phyloP scores from a whole-genome alignment of 2,329 filamentous ascomycete species.

The Epicoccum nigrum region DNA sequence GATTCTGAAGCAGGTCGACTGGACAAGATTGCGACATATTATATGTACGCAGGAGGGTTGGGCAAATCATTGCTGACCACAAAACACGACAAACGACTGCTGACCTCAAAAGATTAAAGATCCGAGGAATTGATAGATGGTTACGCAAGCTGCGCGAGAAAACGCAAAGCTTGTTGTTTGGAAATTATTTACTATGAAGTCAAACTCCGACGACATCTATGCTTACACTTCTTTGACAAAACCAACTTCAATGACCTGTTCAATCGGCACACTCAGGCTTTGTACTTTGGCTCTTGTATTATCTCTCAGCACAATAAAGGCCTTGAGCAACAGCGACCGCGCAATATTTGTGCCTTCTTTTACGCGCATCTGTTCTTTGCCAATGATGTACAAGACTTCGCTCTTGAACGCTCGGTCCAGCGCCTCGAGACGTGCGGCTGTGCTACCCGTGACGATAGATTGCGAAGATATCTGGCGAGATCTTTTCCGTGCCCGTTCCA shows the following conservation, averaged over 20 bases:
- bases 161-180: too few relatives aligned
- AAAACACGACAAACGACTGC: too few relatives aligned
- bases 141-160: too few relatives aligned
- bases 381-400: constrained; percentile 60
- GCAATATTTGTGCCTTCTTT: constrained; percentile 50
- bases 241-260: constrained; percentile 70
- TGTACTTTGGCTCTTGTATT: constrained; percentile 71
- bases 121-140: too few relatives aligned
- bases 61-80: too few relatives aligned
- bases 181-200: too few relatives aligned
- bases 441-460: constrained; percentile 21
- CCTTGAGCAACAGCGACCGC: constrained; percentile 56
- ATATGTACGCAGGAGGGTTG: too few relatives aligned
- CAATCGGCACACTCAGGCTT: constrained; percentile 65
- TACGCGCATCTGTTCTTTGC: constrained; percentile 58
- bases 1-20: too few relatives aligned
- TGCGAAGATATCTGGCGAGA: constrained; percentile 17
- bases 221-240: constrained; percentile 69
- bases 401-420: constrained; percentile 54
- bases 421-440: constrained; percentile 35
- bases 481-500: constrained; percentile 6
- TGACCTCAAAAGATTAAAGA: too few relatives aligned
- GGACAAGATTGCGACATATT: too few relatives aligned
- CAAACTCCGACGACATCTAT: too few relatives aligned
- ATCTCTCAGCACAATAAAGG: constrained; percentile 69